Base-by-base conservation (phyloP, 768 basidiomycete species). In the Hygrocybe coccinea region DNA sequence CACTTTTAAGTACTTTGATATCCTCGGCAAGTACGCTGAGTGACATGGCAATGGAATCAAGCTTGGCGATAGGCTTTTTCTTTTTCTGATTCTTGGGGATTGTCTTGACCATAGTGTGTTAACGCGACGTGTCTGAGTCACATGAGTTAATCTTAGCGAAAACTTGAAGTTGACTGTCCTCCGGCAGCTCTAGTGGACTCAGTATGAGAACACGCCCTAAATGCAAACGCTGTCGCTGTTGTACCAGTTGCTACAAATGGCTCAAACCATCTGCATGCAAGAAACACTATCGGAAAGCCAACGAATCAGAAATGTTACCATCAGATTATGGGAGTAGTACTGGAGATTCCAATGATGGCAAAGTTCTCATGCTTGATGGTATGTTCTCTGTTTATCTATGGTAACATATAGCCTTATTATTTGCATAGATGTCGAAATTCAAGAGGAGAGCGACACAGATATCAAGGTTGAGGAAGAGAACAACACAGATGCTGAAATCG, bases 261-360 rank as follows among this genome's bases (percentile, higher is more conserved):
- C 22, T 48, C 7, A 24, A n/a, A 34, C 11, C 47, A n/a, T 22
- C 21, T 25, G n/a, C 47, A 19, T 21, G 47, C 19, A 22, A 48
- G 25, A 24, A 34, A 25, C 47, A 48, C 21, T 48, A 48, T n/a
- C 14, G 10, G 8, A 24, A n/a, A 25, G 47, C 47, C 17, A 24
- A 48, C 29, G 47, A 14, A 24, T n/a, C 22, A n/a, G 29, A n/a
- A 12, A 48, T 48, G 29, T 22, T 24, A 33, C 22, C 21, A n/a
- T 48, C 47, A 24, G 47, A 48, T 24, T 48, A 48, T 48, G 47
- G 21, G 22, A 29, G 29, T 29, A 48, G 47, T 34, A 48, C n/a
- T 48, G 47, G 29, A 29, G 29, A 24, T n/a, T 22, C 21, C 10
- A n/a, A 33, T 48, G 29, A 48, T 22, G 21, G 21, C n/a, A 25